Evolutionary conservation across 371 early-diverging fungal species (phyloP).

Genomic region (Actinomortierella wolfii): DNA sequence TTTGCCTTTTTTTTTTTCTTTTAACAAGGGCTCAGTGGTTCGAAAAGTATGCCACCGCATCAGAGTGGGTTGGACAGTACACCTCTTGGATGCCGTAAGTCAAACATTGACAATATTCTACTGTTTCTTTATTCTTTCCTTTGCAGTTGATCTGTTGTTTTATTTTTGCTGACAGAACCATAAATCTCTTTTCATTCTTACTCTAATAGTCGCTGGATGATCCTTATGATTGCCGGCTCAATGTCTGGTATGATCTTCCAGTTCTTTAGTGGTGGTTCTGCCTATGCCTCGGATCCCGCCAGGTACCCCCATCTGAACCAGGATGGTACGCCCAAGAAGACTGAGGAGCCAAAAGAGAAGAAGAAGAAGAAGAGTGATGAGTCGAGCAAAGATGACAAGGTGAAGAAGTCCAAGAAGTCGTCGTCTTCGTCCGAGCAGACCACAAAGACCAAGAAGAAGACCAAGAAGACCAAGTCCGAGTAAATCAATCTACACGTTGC

Average conservation of each 20-base stretch:
- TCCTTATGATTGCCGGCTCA: constrained; percentile 34
- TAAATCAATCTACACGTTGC: no score
- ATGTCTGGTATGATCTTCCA: constrained; percentile 32
- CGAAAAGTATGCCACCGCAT: constrained; percentile 25
- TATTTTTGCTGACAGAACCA: neutral
- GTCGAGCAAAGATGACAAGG: no score
- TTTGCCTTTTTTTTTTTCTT: neutral
- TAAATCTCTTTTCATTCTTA: neutral
- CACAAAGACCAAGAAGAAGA: no score
- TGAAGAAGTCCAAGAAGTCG: no score
- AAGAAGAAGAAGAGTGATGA: no score
- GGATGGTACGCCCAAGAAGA: constrained; percentile 32
- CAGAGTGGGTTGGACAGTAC: constrained; percentile 26
- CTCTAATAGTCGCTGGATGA: constrained; percentile 17
- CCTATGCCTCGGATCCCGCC: constrained; percentile 34
- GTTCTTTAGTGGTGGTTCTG: constrained; percentile 39
- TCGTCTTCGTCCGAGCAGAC: no score
- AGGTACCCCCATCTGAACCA: constrained; percentile 40
- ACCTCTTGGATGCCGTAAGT: constrained; percentile 47
- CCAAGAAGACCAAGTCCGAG: no score
- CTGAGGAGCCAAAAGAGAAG: no score
- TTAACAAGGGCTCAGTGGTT: constrained; percentile 18
- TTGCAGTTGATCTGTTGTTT: neutral
- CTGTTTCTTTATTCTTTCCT: neutral
- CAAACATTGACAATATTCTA: neutral